Percentiles rank a stretch among this genome's conserved stretches.
phyloP scores from a whole-genome alignment of 352 stramenopile genomes.

The Phytophthora colocasiae region DNA sequence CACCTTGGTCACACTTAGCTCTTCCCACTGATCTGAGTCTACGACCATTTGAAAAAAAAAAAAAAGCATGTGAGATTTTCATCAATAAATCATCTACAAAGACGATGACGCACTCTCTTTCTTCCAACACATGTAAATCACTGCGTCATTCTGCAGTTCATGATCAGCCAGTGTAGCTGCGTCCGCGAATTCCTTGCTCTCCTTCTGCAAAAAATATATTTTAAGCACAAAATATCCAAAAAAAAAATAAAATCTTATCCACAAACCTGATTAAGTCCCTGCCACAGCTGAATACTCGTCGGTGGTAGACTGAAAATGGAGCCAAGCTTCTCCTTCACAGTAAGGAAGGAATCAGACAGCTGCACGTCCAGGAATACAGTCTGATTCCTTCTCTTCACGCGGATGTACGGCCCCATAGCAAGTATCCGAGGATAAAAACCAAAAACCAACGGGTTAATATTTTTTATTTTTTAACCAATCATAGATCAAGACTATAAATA shows the following conservation, averaged over 20 bases:
- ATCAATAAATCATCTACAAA: slow-evolving; percentile 5
- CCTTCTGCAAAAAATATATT: slow-evolving; percentile 44
- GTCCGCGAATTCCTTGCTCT: slow-evolving; percentile 81
- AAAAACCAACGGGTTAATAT: background rate
- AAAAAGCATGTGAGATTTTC: background rate
- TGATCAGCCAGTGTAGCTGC: slow-evolving; percentile 83
- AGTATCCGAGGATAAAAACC: background rate
- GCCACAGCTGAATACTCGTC: slow-evolving; percentile 76
- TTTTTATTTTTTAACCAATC: background rate
- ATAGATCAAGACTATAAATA: slow-evolving; percentile 13
- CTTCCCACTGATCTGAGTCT: slow-evolving; percentile 86
- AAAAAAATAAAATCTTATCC: background rate
- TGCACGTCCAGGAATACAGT: slow-evolving; percentile 90
- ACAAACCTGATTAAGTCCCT: slow-evolving; percentile 62
- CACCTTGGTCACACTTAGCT: slow-evolving; percentile 75
- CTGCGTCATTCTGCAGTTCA: slow-evolving; percentile 82
- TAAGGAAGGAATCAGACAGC: slow-evolving; percentile 79
- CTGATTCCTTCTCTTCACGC: slow-evolving; percentile 89
- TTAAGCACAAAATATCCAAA: slow-evolving; percentile 8
- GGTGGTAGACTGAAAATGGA: slow-evolving; percentile 67
- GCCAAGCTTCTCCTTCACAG: slow-evolving; percentile 84
- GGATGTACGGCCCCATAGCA: slow-evolving; percentile 75
- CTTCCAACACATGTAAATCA: slow-evolving; percentile 90
- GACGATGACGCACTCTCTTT: slow-evolving; percentile 75
- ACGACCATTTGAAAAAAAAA: background rate